Conservation (phyloP, 139 green algal genomes). For the Haematococcus sp. region DNA sequence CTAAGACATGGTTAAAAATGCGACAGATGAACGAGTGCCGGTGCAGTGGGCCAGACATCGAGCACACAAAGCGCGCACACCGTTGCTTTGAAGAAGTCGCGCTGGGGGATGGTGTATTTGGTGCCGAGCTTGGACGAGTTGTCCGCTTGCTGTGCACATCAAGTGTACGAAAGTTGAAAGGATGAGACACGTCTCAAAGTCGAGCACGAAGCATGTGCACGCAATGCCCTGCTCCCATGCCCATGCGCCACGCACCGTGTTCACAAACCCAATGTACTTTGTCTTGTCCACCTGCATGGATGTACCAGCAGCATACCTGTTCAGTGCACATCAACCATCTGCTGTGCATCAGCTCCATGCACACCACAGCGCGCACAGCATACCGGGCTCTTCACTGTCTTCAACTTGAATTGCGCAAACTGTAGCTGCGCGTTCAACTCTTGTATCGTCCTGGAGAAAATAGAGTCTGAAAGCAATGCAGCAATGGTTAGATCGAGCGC, state of each 20-base stretch:
- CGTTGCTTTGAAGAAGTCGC: conserved; percentile 33
- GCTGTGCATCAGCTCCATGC: not conserved
- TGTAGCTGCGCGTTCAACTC: not conserved
- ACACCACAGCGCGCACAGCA: not conserved
- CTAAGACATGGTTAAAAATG: no score
- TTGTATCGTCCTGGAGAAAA: not conserved
- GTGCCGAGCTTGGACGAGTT: conserved; percentile 30
- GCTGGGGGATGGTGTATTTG: conserved; percentile 15
- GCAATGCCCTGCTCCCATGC: no score
- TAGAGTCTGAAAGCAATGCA: no score
- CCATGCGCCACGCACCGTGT: conserved; percentile 17
- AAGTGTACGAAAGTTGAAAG: no score
- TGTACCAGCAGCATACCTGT: no score
- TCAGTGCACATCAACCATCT: not conserved
- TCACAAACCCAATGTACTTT: conserved; percentile 28
- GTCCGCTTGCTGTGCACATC: conserved; percentile 26
- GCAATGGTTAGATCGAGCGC: not conserved
- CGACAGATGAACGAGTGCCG: no score
- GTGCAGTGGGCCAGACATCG: no score
- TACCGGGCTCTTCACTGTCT: conserved; percentile 13
- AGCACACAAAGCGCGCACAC: conserved; percentile 10
- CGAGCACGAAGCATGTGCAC: no score
- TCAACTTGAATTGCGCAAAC: conserved; percentile 3
- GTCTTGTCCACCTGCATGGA: conserved; percentile 21
- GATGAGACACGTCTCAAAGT: no score